Conservation (phyloP, 768 basidiomycete genomes). For the Podaxis sp. region DNA sequence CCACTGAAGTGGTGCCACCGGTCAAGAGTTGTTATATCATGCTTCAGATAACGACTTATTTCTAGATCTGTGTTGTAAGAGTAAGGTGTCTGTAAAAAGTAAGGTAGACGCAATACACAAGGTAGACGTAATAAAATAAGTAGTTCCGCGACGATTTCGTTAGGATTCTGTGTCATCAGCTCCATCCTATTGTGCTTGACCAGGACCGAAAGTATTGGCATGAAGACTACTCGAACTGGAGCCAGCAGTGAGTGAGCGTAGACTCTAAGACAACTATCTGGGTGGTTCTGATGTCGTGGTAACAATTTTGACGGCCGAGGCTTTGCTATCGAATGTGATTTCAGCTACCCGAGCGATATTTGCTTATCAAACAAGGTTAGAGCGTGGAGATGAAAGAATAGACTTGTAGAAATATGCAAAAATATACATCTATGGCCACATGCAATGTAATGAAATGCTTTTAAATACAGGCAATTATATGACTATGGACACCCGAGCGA, state of each 20-base stretch:
- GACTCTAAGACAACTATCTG: too few relatives aligned
- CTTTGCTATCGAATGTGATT: too few relatives aligned
- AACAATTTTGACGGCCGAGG: too few relatives aligned
- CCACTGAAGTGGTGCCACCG: constrained; percentile 19
- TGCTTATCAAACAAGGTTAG: not conserved
- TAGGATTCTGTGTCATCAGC: too few relatives aligned
- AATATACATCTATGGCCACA: not conserved
- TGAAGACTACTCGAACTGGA: too few relatives aligned
- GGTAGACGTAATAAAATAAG: too few relatives aligned
- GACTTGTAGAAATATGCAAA: not conserved
- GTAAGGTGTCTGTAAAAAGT: not conserved
- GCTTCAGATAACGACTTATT: not conserved
- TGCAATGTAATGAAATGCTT: constrained; percentile 3
- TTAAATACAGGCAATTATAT: not conserved
- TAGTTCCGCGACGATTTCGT: too few relatives aligned
- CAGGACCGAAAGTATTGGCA: too few relatives aligned
- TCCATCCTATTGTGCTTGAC: too few relatives aligned
- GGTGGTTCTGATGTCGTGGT: too few relatives aligned
- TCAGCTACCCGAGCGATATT: not conserved
- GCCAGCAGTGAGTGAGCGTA: too few relatives aligned
- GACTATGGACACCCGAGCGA: not conserved
- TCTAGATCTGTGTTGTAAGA: not conserved
- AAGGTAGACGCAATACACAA: too few relatives aligned
- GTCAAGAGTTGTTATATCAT: not conserved
- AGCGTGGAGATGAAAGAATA: not conserved